A percentile compares a stretch with the other conserved stretches of the same genome.
phyloP scores from a whole-genome alignment of 78 protist species.

The Chrysochromulina parva region DNA sequence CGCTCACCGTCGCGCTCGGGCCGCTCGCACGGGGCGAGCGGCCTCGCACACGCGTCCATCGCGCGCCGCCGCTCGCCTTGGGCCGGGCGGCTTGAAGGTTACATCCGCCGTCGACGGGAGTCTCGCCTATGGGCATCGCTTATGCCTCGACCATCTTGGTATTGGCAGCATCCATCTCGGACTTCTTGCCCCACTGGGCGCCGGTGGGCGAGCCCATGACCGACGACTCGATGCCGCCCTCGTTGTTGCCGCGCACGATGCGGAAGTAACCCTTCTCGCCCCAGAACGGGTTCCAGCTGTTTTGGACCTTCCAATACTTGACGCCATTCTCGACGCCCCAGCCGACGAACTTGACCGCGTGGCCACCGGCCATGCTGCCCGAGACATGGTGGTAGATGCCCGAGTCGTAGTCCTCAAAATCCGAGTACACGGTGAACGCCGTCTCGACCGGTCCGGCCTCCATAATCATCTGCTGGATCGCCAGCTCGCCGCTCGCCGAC shows the following conservation, averaged over 20 bases:
- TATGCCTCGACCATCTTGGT: too few species aligned
- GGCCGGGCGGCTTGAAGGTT: too few species aligned
- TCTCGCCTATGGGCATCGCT: too few species aligned
- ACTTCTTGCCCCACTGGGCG: conserved; percentile 7
- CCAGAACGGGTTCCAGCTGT: conserved; percentile 40
- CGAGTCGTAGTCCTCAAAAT: conserved; percentile 64
- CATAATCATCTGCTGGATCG: not conserved
- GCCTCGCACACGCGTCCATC: too few species aligned
- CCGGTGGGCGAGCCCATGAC: not conserved
- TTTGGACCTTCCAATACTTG: conserved; percentile 70
- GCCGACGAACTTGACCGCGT: conserved; percentile 72
- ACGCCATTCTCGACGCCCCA: conserved; percentile 70
- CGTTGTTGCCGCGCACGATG: conserved; percentile 41
- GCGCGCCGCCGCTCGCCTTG: too few species aligned
- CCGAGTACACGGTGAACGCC: conserved; percentile 63
- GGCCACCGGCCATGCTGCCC: conserved; percentile 64
- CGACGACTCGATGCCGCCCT: conserved; percentile 54
- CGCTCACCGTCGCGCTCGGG: too few species aligned
- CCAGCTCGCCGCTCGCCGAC: not conserved
- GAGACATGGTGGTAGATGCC: conserved; percentile 43
- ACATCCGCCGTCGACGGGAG: too few species aligned
- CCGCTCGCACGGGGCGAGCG: too few species aligned
- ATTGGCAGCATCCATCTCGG: not conserved
- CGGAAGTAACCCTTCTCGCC: conserved; percentile 60
- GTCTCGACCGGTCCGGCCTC: conserved; percentile 56